Conservation (phyloP, 768 basidiomycete species). For the Rhodosporidiobolus odoratus region DNA sequence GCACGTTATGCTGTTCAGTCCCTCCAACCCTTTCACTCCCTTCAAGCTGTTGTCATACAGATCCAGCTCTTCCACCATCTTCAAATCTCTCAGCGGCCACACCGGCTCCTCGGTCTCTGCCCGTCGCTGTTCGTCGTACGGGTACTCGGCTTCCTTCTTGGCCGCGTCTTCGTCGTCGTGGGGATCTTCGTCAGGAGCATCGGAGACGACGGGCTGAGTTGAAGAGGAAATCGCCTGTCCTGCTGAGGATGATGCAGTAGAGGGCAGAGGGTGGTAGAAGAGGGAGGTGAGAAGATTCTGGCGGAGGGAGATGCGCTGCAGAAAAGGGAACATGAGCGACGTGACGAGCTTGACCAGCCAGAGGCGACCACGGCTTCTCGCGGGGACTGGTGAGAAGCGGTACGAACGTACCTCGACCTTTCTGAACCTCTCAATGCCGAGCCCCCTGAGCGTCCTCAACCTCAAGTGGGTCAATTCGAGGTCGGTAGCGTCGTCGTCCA, state of each 20-base stretch:
- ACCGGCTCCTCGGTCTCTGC: slow-evolving; percentile 17
- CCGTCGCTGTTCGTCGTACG: slow-evolving; percentile 13
- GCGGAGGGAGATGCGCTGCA: slow-evolving; percentile 42
- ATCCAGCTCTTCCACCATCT: slow-evolving; percentile 78
- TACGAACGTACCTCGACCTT: slow-evolving; percentile 30
- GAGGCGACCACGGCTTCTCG: too few relatives aligned
- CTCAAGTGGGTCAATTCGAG: slow-evolving; percentile 42
- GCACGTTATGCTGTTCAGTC: slow-evolving; percentile 47
- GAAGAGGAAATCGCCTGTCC: background rate
- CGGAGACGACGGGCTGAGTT: background rate
- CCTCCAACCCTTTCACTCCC: slow-evolving; percentile 61
- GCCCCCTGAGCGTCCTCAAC: slow-evolving; percentile 33
- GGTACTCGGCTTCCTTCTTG: slow-evolving; percentile 41
- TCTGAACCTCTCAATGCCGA: slow-evolving; percentile 37
- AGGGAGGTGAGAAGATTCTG: slow-evolving; percentile 42
- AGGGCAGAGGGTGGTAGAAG: slow-evolving; percentile 26
- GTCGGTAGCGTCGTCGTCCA: slow-evolving; percentile 35
- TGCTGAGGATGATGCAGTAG: background rate
- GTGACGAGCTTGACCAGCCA: background rate
- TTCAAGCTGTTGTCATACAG: slow-evolving; percentile 94
- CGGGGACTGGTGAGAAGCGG: background rate
- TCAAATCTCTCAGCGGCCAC: slow-evolving; percentile 49
- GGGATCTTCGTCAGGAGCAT: slow-evolving; percentile 42
- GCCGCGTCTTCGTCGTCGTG: slow-evolving; percentile 41
- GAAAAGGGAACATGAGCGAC: background rate